phyloP scores from a whole-genome alignment of 2,329 filamentous ascomycete genomes.

The Trichoderma semiorbis region DNA sequence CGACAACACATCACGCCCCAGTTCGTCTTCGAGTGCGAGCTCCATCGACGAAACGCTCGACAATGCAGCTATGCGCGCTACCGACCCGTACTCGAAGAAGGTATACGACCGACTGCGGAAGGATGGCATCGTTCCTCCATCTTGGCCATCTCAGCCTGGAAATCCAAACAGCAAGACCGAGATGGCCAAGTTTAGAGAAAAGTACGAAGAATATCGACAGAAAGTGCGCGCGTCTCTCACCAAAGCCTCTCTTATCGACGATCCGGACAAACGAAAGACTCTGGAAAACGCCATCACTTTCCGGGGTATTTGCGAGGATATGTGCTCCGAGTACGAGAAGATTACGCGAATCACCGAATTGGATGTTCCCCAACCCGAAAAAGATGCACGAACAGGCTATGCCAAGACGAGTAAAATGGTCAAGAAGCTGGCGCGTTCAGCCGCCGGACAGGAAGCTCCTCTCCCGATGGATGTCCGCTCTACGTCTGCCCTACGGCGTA shows the following conservation, averaged over 20 bases:
- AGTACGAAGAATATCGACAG: slow-evolving; percentile 55
- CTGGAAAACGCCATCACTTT: slow-evolving; percentile 64
- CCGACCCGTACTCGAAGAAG: slow-evolving; percentile 44
- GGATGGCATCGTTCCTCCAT: slow-evolving; percentile 52
- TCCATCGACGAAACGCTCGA: slow-evolving; percentile 22
- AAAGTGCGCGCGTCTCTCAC: slow-evolving; percentile 56
- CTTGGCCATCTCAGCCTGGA: slow-evolving; percentile 55
- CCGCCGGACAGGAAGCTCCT: slow-evolving; percentile 64
- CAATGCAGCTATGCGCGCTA: slow-evolving; percentile 23
- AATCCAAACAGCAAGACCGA: slow-evolving; percentile 48
- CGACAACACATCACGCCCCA: slow-evolving; percentile 25
- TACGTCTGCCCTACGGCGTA: slow-evolving; percentile 53
- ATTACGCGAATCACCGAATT: slow-evolving; percentile 60
- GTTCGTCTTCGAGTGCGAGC: slow-evolving; percentile 26
- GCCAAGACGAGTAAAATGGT: slow-evolving; percentile 56
- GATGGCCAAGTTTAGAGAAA: slow-evolving; percentile 54
- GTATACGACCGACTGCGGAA: slow-evolving; percentile 53
- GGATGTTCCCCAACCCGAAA: slow-evolving; percentile 56
- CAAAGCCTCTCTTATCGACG: slow-evolving; percentile 59
- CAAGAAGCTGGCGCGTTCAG: slow-evolving; percentile 64
- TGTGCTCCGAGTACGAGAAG: slow-evolving; percentile 67
- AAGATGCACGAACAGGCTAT: slow-evolving; percentile 42
- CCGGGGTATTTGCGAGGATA: slow-evolving; percentile 65
- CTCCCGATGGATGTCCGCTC: slow-evolving; percentile 66
- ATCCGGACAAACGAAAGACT: slow-evolving; percentile 60